A percentile compares a stretch with the other conserved stretches of the same genome.
phyloP scores from a whole-genome alignment of 106 monocot genomes.

The Dendrobium huoshanense region DNA sequence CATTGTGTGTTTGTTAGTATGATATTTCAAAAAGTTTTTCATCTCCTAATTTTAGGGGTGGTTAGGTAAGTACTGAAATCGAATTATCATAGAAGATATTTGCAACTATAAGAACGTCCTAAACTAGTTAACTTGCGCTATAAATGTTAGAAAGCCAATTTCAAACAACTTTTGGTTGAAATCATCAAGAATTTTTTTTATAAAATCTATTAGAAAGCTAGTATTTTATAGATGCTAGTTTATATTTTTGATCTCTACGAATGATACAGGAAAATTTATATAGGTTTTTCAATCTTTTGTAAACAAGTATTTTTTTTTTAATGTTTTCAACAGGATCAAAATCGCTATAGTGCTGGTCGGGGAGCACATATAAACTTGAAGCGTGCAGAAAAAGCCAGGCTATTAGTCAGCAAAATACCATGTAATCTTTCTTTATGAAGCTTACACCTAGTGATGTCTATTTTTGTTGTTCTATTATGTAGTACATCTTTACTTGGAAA shows the following conservation, averaged over 20 bases:
- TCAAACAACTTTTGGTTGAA: too few species aligned
- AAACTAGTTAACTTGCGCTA: too few species aligned
- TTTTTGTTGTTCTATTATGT: neutral
- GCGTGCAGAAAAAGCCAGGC: slow-evolving; percentile 85
- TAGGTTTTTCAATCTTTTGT: neutral
- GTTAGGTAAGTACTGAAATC: too few species aligned
- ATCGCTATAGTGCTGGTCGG: slow-evolving; percentile 83
- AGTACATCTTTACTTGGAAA: neutral
- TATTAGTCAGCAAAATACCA: slow-evolving; percentile 63
- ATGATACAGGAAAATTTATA: neutral
- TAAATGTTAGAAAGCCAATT: too few species aligned
- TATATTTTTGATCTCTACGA: neutral
- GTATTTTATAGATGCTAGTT: neutral
- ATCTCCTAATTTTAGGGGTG: too few species aligned
- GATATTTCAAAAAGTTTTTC: too few species aligned
- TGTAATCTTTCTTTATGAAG: slow-evolving; percentile 31
- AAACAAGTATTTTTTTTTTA: neutral
- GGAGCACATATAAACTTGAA: slow-evolving; percentile 88
- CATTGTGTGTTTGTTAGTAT: too few species aligned
- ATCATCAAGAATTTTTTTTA: too few species aligned
- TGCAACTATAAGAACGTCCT: too few species aligned
- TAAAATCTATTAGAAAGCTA: too few species aligned
- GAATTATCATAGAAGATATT: too few species aligned
- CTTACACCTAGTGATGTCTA: neutral
- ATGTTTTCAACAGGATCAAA: slow-evolving; percentile 57